A percentile compares a stretch with the other conserved stretches of the same genome.
Conservation (phyloP, 2,329 filamentous ascomycete species). For the Alternaria angustiovoidea region DNA sequence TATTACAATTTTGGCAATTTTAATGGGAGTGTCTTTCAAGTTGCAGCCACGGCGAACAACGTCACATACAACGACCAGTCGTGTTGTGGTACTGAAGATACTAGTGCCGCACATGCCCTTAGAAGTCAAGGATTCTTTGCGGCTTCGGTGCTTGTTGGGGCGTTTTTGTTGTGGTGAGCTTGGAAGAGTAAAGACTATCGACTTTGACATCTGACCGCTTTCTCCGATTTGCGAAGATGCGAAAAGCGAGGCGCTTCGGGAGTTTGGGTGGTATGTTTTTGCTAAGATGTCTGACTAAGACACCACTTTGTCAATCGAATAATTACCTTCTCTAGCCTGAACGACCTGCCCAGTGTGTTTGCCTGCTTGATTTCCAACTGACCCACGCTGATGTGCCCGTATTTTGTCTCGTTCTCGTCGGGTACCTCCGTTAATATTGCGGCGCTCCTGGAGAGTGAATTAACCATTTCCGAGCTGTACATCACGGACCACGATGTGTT, state of each 20-base stretch:
- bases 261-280: background rate
- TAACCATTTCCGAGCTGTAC: background rate
- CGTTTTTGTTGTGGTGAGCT: background rate
- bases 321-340: background rate
- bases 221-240: background rate
- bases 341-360: background rate
- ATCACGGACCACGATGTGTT: background rate
- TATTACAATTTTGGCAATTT: constrained; percentile 48
- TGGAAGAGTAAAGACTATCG: background rate
- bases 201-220: background rate
- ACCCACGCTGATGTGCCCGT: background rate
- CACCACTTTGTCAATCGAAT: background rate
- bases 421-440: background rate
- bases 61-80: constrained; percentile 31
- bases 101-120: background rate
- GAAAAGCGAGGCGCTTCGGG: background rate
- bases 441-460: background rate
- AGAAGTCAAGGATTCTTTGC: background rate
- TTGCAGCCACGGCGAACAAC: constrained; percentile 61
- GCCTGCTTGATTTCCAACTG: background rate
- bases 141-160: background rate
- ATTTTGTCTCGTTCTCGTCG: background rate
- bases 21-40: constrained; percentile 47
- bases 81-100: constrained; percentile 32
- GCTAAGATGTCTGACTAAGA: too few relatives aligned